Evolutionary conservation across 148 eudicot species (phyloP), one percentile per base, ranked within the genome.

Genomic region (Rhododendron molle): DNA sequence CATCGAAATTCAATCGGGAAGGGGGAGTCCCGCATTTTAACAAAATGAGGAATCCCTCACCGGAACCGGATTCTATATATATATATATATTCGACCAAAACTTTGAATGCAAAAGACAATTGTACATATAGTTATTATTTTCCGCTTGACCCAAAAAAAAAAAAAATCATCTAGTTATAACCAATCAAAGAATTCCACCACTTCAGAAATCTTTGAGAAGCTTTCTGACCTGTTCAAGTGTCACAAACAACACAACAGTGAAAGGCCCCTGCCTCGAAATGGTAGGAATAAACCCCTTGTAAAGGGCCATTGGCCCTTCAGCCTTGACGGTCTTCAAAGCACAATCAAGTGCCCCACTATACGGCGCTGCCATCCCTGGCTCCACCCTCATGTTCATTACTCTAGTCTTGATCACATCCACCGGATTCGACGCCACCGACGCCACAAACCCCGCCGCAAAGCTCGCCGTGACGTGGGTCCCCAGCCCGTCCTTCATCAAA

Each of bases 301-400:
- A 92, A 0, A 92, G 90, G 16, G 93, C 92, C 88, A 85, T 65
- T 5, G 90, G 91, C 26, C 92, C 93, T 30, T 92, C 93, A 3
- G 90, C 87, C 76, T 56, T 89, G 1, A 92, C 67, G 1, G 92
- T 92, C 87, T 92, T 89, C 38, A 86, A 16, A 6, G 89, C 92
- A 67, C 93, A 91, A 69, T 91, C 92, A 12, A 91, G 40, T 38
- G 92, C 92, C 14, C 93, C 93, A 14, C 21, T 79, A 56, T 91
- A 91, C 16, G 90, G 91, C 26, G 90, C 72, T 9, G 69, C 85
- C 86, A 9, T 60, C 9, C 91, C 93, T 0, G 85, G 84, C 85
- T 82, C 93, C 87, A n/a, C n/a, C n/a, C 86, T 91, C 93, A 91
- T 91, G 62, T 91, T 91, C 93, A 91, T 91, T 43, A 91, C 93